These are phyloP conservation scores for Prunus fruticosa DNA, from an alignment of 306 rosid species.

Conservation along the genomic window DNA sequence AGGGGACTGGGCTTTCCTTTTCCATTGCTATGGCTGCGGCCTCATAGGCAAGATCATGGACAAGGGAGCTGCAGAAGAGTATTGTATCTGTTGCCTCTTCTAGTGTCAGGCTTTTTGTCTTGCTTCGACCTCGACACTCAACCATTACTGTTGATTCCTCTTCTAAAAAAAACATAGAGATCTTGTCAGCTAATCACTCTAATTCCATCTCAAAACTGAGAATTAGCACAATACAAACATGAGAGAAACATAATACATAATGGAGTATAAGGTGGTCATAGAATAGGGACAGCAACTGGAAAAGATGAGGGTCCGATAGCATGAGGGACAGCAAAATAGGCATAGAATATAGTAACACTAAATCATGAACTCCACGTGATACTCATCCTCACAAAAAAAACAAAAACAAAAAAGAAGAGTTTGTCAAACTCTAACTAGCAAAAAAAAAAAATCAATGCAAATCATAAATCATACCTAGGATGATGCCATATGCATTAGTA, in stretches of 20 bases:
- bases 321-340: not conserved
- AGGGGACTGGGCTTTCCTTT: slow-evolving; percentile 51
- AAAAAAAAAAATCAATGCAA: not conserved
- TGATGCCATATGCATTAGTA: slow-evolving; percentile 35
- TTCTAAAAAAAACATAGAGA: slow-evolving; percentile 32
- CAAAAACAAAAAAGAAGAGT: not conserved
- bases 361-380: not conserved
- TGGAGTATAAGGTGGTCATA: not conserved
- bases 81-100: slow-evolving; percentile 96
- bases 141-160: slow-evolving; percentile 76
- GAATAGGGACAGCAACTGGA: not conserved
- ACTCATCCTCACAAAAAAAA: not conserved
- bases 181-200: slow-evolving; percentile 25
- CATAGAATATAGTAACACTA: not conserved
- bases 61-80: slow-evolving; percentile 89
- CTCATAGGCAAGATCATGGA: slow-evolving; percentile 81
- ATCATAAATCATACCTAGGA: slow-evolving; percentile 50
- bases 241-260: not conserved
- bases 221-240: not conserved
- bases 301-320: not conserved
- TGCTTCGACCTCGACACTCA: slow-evolving; percentile 60
- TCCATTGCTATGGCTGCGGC: slow-evolving; percentile 83
- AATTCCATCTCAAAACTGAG: slow-evolving; percentile 20
- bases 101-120: slow-evolving; percentile 74
- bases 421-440: not conserved